Evolutionary conservation across 2,329 filamentous ascomycete genomes (phyloP), one percentile per base, ranked within the genome.

Genomic region (Chalaropsis ovoidea): DNA sequence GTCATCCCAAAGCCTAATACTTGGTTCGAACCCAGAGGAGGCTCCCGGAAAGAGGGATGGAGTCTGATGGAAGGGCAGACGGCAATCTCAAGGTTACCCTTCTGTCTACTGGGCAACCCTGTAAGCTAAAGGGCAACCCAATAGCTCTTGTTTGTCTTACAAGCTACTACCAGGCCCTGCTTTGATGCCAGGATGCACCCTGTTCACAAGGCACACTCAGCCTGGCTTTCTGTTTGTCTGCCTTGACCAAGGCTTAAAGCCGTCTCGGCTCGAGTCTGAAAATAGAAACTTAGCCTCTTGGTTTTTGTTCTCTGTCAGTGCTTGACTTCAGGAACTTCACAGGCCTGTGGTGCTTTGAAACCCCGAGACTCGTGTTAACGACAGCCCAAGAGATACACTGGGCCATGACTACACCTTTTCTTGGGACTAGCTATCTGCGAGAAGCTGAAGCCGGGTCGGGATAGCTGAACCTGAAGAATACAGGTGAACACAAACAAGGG

Each of bases 211-310:
- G 15, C 10, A 13, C n/a, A 2, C 13, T n/a, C 24, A 10, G 52
- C 27, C 24, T 31, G 17, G 22, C 24, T 56, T 27, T 27, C 4
- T 24, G 47, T 54, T 27, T 54, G 22, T 58, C 52, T 58, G 52
- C 52, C 52, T 58, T 58, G 52, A 39, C 27, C 52, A 19, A n/a
- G 52, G 52, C 52, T 58, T 19, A 58, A 31, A 58, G 24, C 15
- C 15, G 27, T 13, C 24, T 11, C 27, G 17, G 13, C 8, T 31
- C 6, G 24, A 31, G 13, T 58, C 27, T 39, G 27, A 58, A 58
- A 58, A 58, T 58, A 58, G 27, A 58, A 58, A 35, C 52, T 35
- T 58, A 19, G 17, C 52, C 52, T 58, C 52, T 58, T 58, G 11
- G 4, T 27, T 52, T 52, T 52, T 24, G 19, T 24, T 11, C 5